A percentile compares a stretch with the other conserved stretches of the same genome.
These are phyloP conservation scores for Auriscalpium microsporum DNA, from an alignment of 768 basidiomycete species.

Conservation along the genomic window DNA sequence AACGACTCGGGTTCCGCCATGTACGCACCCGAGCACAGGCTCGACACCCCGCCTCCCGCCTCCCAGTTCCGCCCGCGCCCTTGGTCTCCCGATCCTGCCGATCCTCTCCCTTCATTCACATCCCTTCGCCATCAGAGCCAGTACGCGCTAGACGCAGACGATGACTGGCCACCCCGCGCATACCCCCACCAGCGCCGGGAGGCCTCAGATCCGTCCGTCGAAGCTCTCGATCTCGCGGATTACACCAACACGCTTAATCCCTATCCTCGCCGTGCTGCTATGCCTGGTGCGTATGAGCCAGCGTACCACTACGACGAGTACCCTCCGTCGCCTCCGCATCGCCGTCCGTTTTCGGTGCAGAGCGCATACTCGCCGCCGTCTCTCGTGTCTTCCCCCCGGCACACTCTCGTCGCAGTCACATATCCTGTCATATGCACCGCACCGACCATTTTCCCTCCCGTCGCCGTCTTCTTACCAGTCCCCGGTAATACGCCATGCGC, in stretches of 20 bases:
- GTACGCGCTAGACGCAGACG: conserved; percentile 12
- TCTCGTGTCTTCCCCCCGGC: conserved; percentile 7
- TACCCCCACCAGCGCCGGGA: conserved; percentile 26
- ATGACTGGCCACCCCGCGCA: conserved; percentile 15
- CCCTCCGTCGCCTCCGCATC: conserved; percentile 22
- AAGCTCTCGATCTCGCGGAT: conserved; percentile 67
- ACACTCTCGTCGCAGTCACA: conserved; percentile 25
- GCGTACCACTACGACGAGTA: conserved; percentile 23
- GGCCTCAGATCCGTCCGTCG: conserved; percentile 56
- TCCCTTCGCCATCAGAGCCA: conserved; percentile 15
- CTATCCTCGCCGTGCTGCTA: background rate
- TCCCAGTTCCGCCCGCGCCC: conserved; percentile 48
- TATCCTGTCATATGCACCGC: conserved; percentile 16
- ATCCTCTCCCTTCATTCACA: conserved; percentile 30
- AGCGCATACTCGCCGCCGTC: conserved; percentile 22
- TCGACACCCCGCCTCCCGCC: conserved; percentile 42
- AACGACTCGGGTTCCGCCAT: conserved; percentile 21
- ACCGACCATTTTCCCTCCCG: conserved; percentile 43
- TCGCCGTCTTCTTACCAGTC: conserved; percentile 19
- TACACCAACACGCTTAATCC: conserved; percentile 36
- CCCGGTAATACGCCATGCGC: conserved; percentile 17
- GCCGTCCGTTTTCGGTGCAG: conserved; percentile 21
- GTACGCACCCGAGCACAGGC: conserved; percentile 32
- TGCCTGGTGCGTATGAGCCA: conserved; percentile 7
- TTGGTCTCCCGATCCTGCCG: conserved; percentile 56